Evolutionary conservation across 768 basidiomycete species (phyloP), one percentile per base, ranked within the genome.

Genomic region (Lyophyllum atratum): DNA sequence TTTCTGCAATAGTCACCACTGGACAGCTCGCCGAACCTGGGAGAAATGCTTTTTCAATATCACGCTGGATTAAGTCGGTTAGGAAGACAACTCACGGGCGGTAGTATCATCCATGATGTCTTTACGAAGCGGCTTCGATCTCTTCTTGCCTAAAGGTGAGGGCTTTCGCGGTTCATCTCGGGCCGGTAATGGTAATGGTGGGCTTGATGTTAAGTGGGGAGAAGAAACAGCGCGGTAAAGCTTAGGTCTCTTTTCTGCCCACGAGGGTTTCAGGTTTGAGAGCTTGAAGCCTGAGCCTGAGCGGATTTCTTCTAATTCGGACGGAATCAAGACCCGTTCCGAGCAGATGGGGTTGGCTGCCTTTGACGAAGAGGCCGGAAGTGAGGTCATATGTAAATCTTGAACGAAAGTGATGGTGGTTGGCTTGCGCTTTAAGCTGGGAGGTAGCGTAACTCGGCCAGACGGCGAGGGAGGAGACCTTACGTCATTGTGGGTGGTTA

Each of bases 161-260:
- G 33, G 45, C 46, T 54, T 60, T 31, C n/a, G 47, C n/a, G 46
- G 28, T 53, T 29, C 40, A 1, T 52, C 28, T 55, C n/a, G 54
- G 28, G 19, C 15, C 19, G 48, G 47, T 15, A 28, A 7, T 3
- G 49, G 28, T 47, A 59, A 33, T 29, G 58, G 47, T 28, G 62
- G 39, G 48, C 49, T 49, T 14, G 64, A 48, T 22, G 63, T 59
- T 17, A 62, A 26, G 24, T 62, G 57, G 1, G 60, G 60, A 4
- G 60, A 62, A 25, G 74, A 73, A 26, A 58, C 24, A 48, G 62
- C 62, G 21, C 62, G 68, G 12, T 63, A 52, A 52, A 68, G 56
- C 52, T 66, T 67, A 21, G 59, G 61, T 43, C 63, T 66, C 54
- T 65, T 69, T 1, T 66, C 64, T 44, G 62, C 69, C 51, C 68